Base-by-base conservation (phyloP, 345 rosid species). In the Carallia pectinifolia region DNA sequence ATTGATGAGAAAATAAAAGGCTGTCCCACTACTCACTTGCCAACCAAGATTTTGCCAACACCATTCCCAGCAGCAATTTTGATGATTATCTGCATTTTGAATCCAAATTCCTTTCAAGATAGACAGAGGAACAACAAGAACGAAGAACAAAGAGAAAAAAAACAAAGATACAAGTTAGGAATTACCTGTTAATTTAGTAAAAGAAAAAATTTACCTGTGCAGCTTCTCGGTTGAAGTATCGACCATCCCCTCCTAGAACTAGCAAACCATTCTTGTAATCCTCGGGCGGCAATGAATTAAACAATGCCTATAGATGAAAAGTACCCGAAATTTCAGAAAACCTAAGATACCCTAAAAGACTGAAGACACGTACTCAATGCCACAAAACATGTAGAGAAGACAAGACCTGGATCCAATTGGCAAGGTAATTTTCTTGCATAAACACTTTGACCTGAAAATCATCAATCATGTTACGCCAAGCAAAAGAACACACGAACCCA, bases 11-110 rank as follows among this genome's bases (percentile, higher is more conserved):
- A 33, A 69, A 58, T 19, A 64, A 39, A 69, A 75, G 44, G 4
- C 65, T 58, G 62, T 34, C 47, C 53, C 9, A 70, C 67, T 67
- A 73, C 96, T 88, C 69, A 95, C 92, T 64, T 79, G 84, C 99
- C 97, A 69, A 95, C 97, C 70, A 90, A 72, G 65, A 92, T 90
- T 71, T 86, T 81, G 47, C 89, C 96, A 62, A 86, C 96, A 62
- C 92, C 97, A 81, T 95, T 95, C 67, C 97, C 99, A 1, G 92
- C 97, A 2, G 97, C 99, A 79, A 95, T 89, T 87, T 92, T 92
- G 71, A 90, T 92, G 17, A 92, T 90, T 61, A 83, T 87, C 97
- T 95, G 90, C 69, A 80, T 61, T 71, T 71, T 55, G 52, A 77
- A 83, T 71, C 38, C 63, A 74, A 27, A 70, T 7, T 39, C 44